Base-by-base conservation (phyloP, 1,284 basidiomycete genomes). In the Baeospora myosura region DNA sequence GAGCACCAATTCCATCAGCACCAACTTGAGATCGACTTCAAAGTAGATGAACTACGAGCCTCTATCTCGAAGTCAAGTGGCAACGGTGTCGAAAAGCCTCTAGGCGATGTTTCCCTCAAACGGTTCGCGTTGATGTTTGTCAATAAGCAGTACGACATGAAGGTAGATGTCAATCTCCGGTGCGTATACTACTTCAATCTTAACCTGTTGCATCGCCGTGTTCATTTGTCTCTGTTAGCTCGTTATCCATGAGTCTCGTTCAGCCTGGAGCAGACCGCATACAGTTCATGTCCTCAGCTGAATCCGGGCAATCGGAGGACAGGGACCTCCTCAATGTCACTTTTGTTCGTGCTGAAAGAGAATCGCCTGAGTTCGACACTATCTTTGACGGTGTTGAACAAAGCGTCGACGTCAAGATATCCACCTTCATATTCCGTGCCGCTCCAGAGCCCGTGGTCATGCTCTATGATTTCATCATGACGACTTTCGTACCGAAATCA, bases 391-490 rank as follows among this genome's bases (percentile, higher is more conserved):
- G 88, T 11, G 82, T 95, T 41, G 88, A 97, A 55, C 89, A 97
- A 63, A 88, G 69, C 45, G 79, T 98, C 44, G 85, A 94, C 55
- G 78, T 94, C 46, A 82, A 84, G 52, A 72, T 99, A 33, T 96
- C 95, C 3, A 98, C 96, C 0, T 86, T 99, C 63, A 78, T 94
- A 48, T 82, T 98, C 62, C 81, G 84, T 46, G 81, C 90, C 1
- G 88, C 88, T 3, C 92, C 96, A 1, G 91, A 93, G 56, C 94
- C 95, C 14, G 85, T 98, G 35, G 69, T 99, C 30, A 76, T 84
- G 2, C 66, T 98, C 7, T 98, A 98, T 62, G 93, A 98, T 64
- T 98, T 97, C 68, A 83, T 99, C 63, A 96, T 99, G 87, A 88
- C 89, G 4, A 96, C 94, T 0, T 97, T 97, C 61, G 87, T 91